Conservation (phyloP, 345 rosid genomes). For the Hypericum perforatum region DNA sequence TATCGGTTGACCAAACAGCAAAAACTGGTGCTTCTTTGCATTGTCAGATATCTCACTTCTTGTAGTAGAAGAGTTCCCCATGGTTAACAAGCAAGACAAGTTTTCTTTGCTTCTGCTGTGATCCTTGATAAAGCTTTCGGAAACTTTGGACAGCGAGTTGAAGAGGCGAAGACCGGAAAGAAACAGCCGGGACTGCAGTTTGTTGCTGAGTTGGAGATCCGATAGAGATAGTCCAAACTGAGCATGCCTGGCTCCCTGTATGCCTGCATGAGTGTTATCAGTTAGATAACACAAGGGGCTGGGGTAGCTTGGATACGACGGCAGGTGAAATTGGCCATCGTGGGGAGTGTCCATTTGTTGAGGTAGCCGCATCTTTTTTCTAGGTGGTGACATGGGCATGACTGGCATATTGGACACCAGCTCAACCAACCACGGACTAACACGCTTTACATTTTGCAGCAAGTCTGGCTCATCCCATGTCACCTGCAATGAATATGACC, state of each 20-base stretch:
- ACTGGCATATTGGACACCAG: neutral
- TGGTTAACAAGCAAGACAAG: conserved; percentile 66
- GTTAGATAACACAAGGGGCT: neutral
- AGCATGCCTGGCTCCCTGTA: conserved; percentile 12
- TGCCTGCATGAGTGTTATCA: conserved; percentile 5
- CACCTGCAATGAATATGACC: too few relatives aligned
- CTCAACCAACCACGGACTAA: too few relatives aligned
- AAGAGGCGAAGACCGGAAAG: conserved; percentile 42
- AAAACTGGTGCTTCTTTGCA: conserved; percentile 53
- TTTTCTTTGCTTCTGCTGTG: conserved; percentile 31
- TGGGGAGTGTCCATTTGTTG: neutral
- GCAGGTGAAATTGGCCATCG: conserved; percentile 4
- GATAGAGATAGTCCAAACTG: conserved; percentile 3
- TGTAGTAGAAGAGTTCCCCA: conserved; percentile 46
- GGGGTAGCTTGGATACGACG: conserved; percentile 3
- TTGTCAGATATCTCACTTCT: conserved; percentile 41
- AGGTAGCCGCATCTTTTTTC: conserved; percentile 2
- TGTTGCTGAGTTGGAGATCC: conserved; percentile 12
- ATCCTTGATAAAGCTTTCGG: conserved; percentile 26
- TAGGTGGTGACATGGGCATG: conserved; percentile 1
- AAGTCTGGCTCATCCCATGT: conserved; percentile 9
- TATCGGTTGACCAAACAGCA: conserved; percentile 86
- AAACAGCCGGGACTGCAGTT: conserved; percentile 48
- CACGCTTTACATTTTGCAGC: too few relatives aligned
- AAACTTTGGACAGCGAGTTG: conserved; percentile 34